Evolutionary conservation across 768 basidiomycete genomes (phyloP).

Genomic region (Tulasnella sp.): DNA sequence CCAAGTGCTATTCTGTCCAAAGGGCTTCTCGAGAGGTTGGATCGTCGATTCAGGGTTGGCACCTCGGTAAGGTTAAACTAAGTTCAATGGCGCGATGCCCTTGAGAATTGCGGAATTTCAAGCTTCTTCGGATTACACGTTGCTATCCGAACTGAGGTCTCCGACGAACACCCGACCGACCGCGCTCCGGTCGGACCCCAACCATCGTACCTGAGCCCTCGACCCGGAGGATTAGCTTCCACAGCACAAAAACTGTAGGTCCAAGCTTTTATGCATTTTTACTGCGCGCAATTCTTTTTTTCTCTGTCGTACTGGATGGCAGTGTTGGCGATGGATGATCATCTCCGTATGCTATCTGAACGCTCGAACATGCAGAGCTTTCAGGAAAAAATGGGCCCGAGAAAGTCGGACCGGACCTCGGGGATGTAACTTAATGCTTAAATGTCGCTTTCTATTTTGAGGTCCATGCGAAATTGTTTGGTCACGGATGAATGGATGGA

Average conservation of each 20-base stretch:
- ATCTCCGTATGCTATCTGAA: too few relatives aligned
- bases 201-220: neutral
- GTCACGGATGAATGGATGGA: neutral
- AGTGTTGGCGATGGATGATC: too few relatives aligned
- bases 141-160: neutral
- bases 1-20: neutral
- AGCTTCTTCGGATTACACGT: neutral
- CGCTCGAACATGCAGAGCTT: too few relatives aligned
- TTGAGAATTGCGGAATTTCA: neutral
- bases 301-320: too few relatives aligned
- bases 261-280: too few relatives aligned
- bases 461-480: too few relatives aligned
- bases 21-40: neutral
- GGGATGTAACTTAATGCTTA: neutral
- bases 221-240: neutral
- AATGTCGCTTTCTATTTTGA: neutral
- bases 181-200: neutral
- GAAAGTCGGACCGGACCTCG: too few relatives aligned
- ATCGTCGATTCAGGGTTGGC: neutral
- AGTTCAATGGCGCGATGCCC: neutral
- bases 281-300: too few relatives aligned
- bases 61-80: neutral
- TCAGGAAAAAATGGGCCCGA: too few relatives aligned
- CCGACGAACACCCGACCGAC: neutral
- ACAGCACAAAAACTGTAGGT: too few relatives aligned